Percentiles rank a stretch among this genome's conserved stretches.
Conservation (phyloP, 2,329 filamentous ascomycete species). For the Sphaceloma murrayae region DNA sequence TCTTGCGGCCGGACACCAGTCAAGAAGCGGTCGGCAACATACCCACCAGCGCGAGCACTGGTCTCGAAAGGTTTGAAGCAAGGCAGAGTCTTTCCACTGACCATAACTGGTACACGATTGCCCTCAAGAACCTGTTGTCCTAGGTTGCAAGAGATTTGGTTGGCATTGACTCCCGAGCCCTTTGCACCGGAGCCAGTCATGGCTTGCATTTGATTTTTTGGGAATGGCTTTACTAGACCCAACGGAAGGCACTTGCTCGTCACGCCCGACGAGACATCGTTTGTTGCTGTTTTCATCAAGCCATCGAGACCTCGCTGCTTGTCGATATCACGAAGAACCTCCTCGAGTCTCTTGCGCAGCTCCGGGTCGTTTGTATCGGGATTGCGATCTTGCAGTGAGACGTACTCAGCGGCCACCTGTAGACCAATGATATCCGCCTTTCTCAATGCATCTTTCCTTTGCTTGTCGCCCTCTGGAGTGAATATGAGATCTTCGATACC, state of each 20-base stretch:
- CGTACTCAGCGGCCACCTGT: conserved; percentile 75
- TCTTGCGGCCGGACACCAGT: conserved; percentile 95
- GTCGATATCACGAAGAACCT: conserved; percentile 78
- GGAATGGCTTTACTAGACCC: conserved; percentile 83
- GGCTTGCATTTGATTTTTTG: conserved; percentile 95
- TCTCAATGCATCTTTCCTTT: conserved; percentile 58
- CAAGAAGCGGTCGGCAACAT: conserved; percentile 92
- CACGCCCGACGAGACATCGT: conserved; percentile 64
- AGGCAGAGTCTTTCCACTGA: conserved; percentile 90
- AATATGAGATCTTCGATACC: conserved; percentile 93
- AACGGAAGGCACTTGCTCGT: conserved; percentile 70
- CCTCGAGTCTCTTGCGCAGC: conserved; percentile 69
- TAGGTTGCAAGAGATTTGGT: conserved; percentile 93
- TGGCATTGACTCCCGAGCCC: conserved; percentile 85
- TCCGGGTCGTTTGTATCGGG: conserved; percentile 58
- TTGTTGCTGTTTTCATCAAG: conserved; percentile 64
- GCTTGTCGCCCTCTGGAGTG: conserved; percentile 65
- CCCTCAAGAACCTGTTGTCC: conserved; percentile 96
- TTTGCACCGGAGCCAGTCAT: conserved; percentile 98
- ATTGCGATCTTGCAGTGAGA: conserved; percentile 62
- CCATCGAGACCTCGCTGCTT: conserved; percentile 89
- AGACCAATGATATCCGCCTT: conserved; percentile 62
- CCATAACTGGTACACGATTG: conserved; percentile 89
- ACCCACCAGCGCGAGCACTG: conserved; percentile 79
- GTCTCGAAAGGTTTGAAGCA: conserved; percentile 92